Evolutionary conservation across 2,329 filamentous ascomycete species (phyloP).

Genomic region (Calonectria multiphialidica): DNA sequence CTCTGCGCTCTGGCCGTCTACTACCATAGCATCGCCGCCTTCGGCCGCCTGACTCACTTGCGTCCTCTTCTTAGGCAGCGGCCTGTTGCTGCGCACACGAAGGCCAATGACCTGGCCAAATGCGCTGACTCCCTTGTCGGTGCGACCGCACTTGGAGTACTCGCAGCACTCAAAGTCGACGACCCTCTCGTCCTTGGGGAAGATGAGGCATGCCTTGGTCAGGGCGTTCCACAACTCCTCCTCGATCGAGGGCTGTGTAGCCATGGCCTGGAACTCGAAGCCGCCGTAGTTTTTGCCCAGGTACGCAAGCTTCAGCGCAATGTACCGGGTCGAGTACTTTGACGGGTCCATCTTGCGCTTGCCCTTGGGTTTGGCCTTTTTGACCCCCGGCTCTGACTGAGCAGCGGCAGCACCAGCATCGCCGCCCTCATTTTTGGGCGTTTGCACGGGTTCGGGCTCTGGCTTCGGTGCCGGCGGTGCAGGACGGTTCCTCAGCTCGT

Average conservation of each 20-base stretch:
- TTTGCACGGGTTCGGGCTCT: constrained; percentile 16
- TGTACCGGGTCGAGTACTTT: constrained; percentile 84
- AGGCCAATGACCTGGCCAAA: constrained; percentile 96
- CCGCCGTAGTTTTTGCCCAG: constrained; percentile 92
- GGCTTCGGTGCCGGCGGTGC: constrained; percentile 43
- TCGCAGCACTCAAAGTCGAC: constrained; percentile 87
- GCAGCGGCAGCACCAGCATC: constrained; percentile 2
- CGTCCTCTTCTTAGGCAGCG: constrained; percentile 57
- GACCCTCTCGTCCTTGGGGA: constrained; percentile 71
- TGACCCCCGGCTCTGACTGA: constrained; percentile 17
- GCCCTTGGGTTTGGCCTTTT: constrained; percentile 52
- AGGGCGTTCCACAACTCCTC: constrained; percentile 95
- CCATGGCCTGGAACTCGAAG: constrained; percentile 86
- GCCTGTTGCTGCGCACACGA: constrained; percentile 82
- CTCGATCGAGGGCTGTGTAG: constrained; percentile 84
- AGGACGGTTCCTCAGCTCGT: constrained; percentile 67
- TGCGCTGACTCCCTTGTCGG: constrained; percentile 92
- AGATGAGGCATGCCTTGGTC: constrained; percentile 84
- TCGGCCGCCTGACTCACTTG: constrained; percentile 38
- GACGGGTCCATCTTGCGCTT: constrained; percentile 78
- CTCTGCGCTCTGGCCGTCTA: constrained; percentile 26
- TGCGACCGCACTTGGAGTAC: constrained; percentile 95
- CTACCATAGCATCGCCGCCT: constrained; percentile 38
- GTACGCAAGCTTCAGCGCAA: constrained; percentile 95
- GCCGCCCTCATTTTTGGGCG: constrained; percentile 8